Evolutionary conservation across 768 basidiomycete genomes (phyloP), one percentile per base, ranked within the genome.

Genomic region (Imleria badia): DNA sequence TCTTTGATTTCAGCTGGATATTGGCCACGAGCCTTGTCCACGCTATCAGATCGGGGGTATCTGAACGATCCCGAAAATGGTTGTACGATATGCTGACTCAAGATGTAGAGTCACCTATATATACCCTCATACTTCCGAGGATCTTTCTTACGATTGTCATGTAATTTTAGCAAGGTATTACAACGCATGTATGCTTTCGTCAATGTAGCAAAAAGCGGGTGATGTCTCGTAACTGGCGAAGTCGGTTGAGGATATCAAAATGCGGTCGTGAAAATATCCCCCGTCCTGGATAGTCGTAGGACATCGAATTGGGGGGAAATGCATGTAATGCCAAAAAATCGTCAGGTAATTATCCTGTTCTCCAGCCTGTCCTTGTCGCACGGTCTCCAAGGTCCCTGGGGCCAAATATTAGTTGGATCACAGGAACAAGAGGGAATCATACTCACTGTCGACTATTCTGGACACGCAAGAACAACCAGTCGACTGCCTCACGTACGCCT

Each of bases 381-480:
- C 51, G 59, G 13, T 59, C 57, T 13, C 54, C 62, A 22, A 66
- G 59, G 47, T 66, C 65, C 36, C 65, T 66, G 39, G 5, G 33
- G 22, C 26, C 0, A 22, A 19, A 42, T 1, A 3, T 59, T 5
- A 58, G 26, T n/a, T 10, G 1, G 2, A n/a, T n/a, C 5, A 14
- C 6, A 3, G 1, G 11, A 30, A 10, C 6, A 39, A 30, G 38
- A 33, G 5, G 1, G 11, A 36, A 31, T 12, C 0, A 3, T 6
- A 39, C 66, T 51, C 45, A 85, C 87, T 84, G 82, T 59, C 89
- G 76, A 59, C 91, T 92, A 60, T 94, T 94, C 72, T 96, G 93
- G 6, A 97, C 94, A 0, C 94, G 81, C 51, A 95, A 84, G 67
- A 96, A 96, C 26, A 98, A 66, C 95, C 95, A 98, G 65, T 97